phyloP scores from a whole-genome alignment of 2,329 filamentous ascomycete species.

The Tolypocladium pustulatum region DNA sequence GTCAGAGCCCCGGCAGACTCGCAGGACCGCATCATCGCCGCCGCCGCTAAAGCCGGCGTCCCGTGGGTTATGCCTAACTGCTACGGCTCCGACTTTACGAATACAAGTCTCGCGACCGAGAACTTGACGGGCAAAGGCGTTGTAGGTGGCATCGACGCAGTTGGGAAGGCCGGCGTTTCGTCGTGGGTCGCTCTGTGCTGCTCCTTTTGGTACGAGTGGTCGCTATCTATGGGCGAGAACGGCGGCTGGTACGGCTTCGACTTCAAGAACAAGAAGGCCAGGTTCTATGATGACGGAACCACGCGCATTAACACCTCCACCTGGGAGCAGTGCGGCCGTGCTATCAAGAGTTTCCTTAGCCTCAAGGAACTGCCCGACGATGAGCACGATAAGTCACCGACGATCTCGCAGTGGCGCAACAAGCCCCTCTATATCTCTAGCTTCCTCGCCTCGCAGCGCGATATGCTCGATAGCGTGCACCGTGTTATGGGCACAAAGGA shows the following conservation, averaged over 20 bases:
- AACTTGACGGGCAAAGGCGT: constrained; percentile 13
- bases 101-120: constrained; percentile 18
- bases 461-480: constrained; percentile 54
- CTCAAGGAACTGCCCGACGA: constrained; percentile 34
- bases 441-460: constrained; percentile 49
- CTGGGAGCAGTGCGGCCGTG: constrained; percentile 45
- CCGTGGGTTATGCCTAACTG: constrained; percentile 41
- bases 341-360: constrained; percentile 37
- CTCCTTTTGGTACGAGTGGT: constrained; percentile 46
- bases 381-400: constrained; percentile 19
- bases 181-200: constrained; percentile 41
- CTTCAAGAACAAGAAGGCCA: constrained; percentile 27
- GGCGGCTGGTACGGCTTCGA: constrained; percentile 37
- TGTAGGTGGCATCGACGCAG: constrained; percentile 19
- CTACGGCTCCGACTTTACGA: constrained; percentile 21
- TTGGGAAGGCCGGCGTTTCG: constrained; percentile 27
- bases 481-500: constrained; percentile 46
- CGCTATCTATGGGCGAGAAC: constrained; percentile 24
- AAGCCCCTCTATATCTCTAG: constrained; percentile 40
- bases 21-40: constrained; percentile 33
- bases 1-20: constrained; percentile 27
- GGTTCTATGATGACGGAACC: constrained; percentile 46
- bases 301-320: constrained; percentile 47
- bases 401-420: constrained; percentile 31
- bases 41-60: constrained; percentile 39